These are phyloP conservation scores for Aspergillus alliaceus DNA, from an alignment of 2,329 filamentous ascomycete genomes.

Conservation along the genomic window DNA sequence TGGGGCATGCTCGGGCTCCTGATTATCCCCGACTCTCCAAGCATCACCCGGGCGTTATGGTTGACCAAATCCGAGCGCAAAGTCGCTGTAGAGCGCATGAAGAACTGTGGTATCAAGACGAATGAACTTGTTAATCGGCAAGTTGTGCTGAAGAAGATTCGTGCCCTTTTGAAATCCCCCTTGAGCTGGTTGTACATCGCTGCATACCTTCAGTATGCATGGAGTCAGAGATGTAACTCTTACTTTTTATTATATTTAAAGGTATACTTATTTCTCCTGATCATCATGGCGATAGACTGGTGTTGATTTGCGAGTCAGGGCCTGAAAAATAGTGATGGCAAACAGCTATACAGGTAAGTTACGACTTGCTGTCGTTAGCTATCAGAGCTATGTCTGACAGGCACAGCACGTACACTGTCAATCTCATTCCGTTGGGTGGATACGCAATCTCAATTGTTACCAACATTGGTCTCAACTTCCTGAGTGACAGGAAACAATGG, in stretches of 20 bases:
- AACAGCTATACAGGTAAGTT: constrained; percentile 7
- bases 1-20: constrained; percentile 17
- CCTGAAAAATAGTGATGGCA: constrained; percentile 1
- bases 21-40: constrained; percentile 20
- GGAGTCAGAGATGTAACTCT: constrained; percentile 19
- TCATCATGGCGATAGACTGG: background rate
- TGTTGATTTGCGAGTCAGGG: constrained; percentile 5
- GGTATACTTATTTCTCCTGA: background rate
- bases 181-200: constrained; percentile 16
- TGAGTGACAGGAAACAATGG: constrained; percentile 22
- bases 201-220: constrained; percentile 15
- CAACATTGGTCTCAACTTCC: constrained; percentile 15
- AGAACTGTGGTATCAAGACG: constrained; percentile 13
- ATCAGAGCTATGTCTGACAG: background rate
- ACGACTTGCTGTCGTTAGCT: background rate
- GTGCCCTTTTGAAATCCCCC: constrained; percentile 8
- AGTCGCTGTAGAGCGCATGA: constrained; percentile 15
- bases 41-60: constrained; percentile 17
- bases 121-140: constrained; percentile 16
- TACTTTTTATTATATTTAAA: constrained; percentile 20
- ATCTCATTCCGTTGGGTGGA: constrained; percentile 20
- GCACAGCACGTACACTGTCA: constrained; percentile 18
- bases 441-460: constrained; percentile 19
- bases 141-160: constrained; percentile 3
- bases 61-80: constrained; percentile 14